These are phyloP conservation scores for Sodiomyces alkalinus DNA, from an alignment of 2,329 filamentous ascomycete genomes.

Conservation along the genomic window DNA sequence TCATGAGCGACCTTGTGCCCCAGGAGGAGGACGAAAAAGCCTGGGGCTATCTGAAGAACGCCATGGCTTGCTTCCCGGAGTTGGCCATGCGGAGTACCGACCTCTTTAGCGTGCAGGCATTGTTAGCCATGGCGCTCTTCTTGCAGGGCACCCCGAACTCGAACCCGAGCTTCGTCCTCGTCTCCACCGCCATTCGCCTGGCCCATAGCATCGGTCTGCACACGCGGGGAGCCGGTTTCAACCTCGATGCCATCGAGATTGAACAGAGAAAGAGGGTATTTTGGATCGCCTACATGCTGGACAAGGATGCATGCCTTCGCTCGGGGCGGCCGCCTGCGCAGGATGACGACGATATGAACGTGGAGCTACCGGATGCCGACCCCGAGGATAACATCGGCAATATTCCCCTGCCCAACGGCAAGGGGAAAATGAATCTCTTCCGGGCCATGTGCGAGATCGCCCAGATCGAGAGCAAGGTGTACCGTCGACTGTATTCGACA, in stretches of 20 bases:
- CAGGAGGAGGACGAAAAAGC: conserved; percentile 87
- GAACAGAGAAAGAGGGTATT: conserved; percentile 65
- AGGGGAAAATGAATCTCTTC: conserved; percentile 90
- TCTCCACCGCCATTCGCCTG: conserved; percentile 78
- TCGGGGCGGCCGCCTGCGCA: conserved; percentile 45
- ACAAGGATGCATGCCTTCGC: conserved; percentile 46
- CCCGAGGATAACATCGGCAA: conserved; percentile 89
- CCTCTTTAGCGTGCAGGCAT: conserved; percentile 81
- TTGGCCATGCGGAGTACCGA: conserved; percentile 94
- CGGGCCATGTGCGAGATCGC: conserved; percentile 83
- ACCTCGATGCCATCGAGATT: conserved; percentile 82
- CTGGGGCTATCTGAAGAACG: conserved; percentile 94
- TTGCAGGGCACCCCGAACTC: conserved; percentile 94
- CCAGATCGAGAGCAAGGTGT: conserved; percentile 84
- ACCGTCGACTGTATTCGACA: conserved; percentile 83
- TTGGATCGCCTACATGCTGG: conserved; percentile 51
- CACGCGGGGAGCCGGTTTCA: conserved; percentile 84
- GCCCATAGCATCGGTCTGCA: conserved; percentile 92
- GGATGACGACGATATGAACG: conserved; percentile 71
- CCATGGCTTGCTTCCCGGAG: conserved; percentile 83
- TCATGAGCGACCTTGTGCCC: conserved; percentile 88
- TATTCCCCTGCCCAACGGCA: conserved; percentile 76
- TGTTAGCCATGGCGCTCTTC: conserved; percentile 88
- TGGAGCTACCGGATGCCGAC: conserved; percentile 82
- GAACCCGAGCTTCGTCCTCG: conserved; percentile 81